These are phyloP conservation scores for Oryza nivara DNA, from an alignment of 176 grass and related monocot species.

Conservation along the genomic window DNA sequence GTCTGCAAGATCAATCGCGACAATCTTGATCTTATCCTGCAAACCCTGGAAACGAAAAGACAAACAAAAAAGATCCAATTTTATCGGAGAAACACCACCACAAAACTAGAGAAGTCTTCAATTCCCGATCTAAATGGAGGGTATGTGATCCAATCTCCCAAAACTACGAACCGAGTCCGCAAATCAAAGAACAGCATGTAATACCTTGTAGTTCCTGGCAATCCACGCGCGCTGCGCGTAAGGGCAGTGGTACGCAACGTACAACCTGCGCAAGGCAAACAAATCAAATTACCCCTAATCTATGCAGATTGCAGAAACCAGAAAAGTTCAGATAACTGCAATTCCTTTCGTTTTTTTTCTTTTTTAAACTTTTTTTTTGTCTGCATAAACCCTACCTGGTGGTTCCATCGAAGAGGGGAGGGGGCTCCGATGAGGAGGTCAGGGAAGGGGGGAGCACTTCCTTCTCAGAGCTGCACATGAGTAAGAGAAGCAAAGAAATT, in stretches of 20 bases:
- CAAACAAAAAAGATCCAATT: background rate
- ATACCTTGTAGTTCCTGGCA: slow-evolving; percentile 84
- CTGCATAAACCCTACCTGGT: slow-evolving; percentile 50
- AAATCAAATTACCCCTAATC: background rate
- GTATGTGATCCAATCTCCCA: too few relatives aligned
- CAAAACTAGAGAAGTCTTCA: too few relatives aligned
- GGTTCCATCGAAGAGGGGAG: slow-evolving; percentile 79
- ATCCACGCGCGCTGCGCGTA: slow-evolving; percentile 89
- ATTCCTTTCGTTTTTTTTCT: background rate
- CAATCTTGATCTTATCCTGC: slow-evolving; percentile 61
- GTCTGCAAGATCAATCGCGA: slow-evolving; percentile 70
- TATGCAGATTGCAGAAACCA: background rate
- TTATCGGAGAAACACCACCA: background rate
- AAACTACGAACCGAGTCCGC: background rate
- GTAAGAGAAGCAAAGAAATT: background rate
- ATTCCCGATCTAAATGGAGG: too few relatives aligned
- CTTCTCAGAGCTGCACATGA: slow-evolving; percentile 39
- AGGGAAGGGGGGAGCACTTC: slow-evolving; percentile 63
- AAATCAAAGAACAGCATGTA: background rate
- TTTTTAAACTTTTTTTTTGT: background rate
- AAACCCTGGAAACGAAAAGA: slow-evolving; percentile 48
- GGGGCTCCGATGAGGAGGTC: slow-evolving; percentile 63
- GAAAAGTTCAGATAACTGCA: background rate
- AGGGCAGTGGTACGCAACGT: slow-evolving; percentile 71
- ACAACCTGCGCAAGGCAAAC: slow-evolving; percentile 60